phyloP scores from a whole-genome alignment of 257 asterid species.

The Cruciata laevipes region DNA sequence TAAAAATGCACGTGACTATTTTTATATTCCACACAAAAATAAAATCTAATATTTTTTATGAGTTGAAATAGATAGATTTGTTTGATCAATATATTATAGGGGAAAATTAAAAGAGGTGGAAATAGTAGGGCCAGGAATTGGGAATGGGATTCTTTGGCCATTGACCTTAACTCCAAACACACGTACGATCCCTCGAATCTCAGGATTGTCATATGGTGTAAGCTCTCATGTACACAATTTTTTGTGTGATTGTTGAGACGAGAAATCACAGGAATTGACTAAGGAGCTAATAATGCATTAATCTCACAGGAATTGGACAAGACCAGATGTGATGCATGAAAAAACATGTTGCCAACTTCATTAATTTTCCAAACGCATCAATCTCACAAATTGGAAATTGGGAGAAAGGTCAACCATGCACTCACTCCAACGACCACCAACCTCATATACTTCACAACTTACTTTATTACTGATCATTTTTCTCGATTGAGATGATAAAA shows the following conservation, averaged over 20 bases:
- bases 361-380: too few relatives aligned
- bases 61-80: too few relatives aligned
- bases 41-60: too few relatives aligned
- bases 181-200: not conserved
- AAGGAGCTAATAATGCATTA: not conserved
- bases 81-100: too few relatives aligned
- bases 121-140: not conserved
- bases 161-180: not conserved
- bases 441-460: not conserved
- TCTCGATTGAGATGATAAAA: too few relatives aligned
- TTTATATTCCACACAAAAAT: too few relatives aligned
- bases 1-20: too few relatives aligned
- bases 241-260: not conserved
- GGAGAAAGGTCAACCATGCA: not conserved
- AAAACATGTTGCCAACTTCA: not conserved
- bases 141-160: not conserved
- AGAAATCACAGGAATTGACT: not conserved
- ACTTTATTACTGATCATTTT: too few relatives aligned
- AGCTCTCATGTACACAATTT: not conserved
- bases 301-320: too few relatives aligned
- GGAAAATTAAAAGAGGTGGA: not conserved
- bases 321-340: not conserved
- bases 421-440: not conserved
- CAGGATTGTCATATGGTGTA: not conserved
- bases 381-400: too few relatives aligned